phyloP scores from a whole-genome alignment of 768 basidiomycete genomes.

The Lactifluus volemus region DNA sequence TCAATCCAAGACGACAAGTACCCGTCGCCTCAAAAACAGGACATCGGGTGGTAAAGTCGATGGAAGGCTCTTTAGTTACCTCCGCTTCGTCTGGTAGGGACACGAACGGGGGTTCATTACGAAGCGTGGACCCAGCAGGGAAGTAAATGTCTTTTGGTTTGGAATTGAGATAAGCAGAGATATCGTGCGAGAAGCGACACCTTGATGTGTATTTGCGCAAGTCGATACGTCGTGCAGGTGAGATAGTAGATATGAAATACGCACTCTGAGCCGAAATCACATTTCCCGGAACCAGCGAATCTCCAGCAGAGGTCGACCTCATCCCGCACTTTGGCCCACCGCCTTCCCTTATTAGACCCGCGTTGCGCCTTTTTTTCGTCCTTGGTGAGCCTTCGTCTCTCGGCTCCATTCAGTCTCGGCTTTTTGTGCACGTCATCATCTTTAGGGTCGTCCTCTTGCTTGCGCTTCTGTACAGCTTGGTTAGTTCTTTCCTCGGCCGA shows the following conservation, averaged over 20 bases:
- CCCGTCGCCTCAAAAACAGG: constrained; percentile 63
- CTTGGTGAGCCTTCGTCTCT: constrained; percentile 41
- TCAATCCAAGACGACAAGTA: constrained; percentile 75
- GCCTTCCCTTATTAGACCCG: constrained; percentile 78
- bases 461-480: constrained; percentile 21
- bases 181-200: constrained; percentile 76
- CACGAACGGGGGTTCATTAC: constrained; percentile 45
- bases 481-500: constrained; percentile 54
- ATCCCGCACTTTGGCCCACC: constrained; percentile 70
- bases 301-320: constrained; percentile 78
- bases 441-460: constrained; percentile 15
- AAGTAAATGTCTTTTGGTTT: constrained; percentile 70
- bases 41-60: constrained; percentile 46
- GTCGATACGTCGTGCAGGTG: not conserved
- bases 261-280: constrained; percentile 62
- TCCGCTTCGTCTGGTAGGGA: constrained; percentile 21
- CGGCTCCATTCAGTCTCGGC: constrained; percentile 26
- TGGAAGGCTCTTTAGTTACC: constrained; percentile 30
- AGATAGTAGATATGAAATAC: constrained; percentile 17
- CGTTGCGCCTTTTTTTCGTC: constrained; percentile 64
- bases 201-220: constrained; percentile 27
- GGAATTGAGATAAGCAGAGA: constrained; percentile 60
- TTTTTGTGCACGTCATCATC: constrained; percentile 25
- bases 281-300: constrained; percentile 58
- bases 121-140: constrained; percentile 37